Base-by-base conservation (phyloP, 1,284 basidiomycete genomes). In the Leccinum griseonigrum region DNA sequence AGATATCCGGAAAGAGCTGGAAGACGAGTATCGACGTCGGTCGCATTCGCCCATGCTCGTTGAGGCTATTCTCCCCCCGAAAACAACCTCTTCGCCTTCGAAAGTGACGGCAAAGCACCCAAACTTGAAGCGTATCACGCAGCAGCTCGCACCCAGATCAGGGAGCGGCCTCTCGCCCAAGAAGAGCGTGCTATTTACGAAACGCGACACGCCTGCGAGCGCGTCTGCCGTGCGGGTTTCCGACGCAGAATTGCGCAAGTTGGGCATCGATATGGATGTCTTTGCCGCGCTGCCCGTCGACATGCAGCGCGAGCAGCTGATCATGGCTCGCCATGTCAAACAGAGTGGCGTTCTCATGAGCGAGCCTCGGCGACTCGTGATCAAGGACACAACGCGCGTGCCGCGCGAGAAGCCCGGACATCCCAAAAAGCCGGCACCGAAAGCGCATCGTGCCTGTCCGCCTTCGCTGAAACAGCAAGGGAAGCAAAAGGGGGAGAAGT, bases 301-400 rank as follows among this genome's bases (percentile, higher is more conserved):
- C 43, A 72, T 94, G 61, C 90, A 92, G 69, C 81, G 84, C 54
- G 92, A 95, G 69, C 88, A 92, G 64, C 76, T 94, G 16, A 79
- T 82, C 13, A 77, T 78, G 57, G 83, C 83, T 22, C 79, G 88
- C 28, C 74, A 84, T 32, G 69, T 80, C 46, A 81, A 81, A 68
- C 76, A 76, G 14, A 78, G 78, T 14, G 83, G 82, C 11, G 69
- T 78, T 1, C 71, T 79, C 2, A 48, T 48, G 46, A 72, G 70
- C n/a, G 74, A 81, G 63, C 46, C 46, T 1, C 75, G 76, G 43
- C 83, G 70, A 8, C 55, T 70, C 14, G 68, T 83, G 38, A 74
- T 89, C 61, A 88, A 87, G 32, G 74, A 75, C 77, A 85, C n/a
- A 67, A 73, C 54, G 3, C 66, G 74, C 59, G 57, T 53, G 9